Evolutionary conservation across 208 protist species (phyloP).

Genomic region (Strigomonas culicis): DNA sequence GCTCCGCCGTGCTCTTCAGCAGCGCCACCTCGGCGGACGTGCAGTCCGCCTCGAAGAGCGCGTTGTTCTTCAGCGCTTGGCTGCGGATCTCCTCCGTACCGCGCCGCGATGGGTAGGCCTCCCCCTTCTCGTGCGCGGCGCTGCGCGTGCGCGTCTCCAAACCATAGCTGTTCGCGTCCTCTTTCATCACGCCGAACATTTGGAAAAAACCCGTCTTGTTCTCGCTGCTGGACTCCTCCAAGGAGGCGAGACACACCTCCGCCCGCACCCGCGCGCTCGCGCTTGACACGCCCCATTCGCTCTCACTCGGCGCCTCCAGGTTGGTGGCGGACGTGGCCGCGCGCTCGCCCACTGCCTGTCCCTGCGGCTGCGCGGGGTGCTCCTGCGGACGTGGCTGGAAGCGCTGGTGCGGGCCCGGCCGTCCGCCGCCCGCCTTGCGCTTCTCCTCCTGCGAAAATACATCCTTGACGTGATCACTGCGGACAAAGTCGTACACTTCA

Average conservation of each 20-base stretch:
- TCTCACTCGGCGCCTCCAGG: too few species aligned
- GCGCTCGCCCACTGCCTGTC: too few species aligned
- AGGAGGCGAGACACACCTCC: not conserved
- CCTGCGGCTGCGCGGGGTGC: too few species aligned
- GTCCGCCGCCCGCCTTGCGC: not conserved
- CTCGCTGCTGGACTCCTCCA: not conserved
- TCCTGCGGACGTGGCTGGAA: not conserved
- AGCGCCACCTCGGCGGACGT: not conserved
- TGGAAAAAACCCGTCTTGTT: not conserved
- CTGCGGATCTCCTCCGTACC: not conserved
- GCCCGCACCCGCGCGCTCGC: not conserved
- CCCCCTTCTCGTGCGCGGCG: not conserved
- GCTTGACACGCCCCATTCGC: not conserved
- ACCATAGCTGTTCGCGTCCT: not conserved
- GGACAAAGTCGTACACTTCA: slow-evolving; percentile 40
- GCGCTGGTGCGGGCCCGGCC: not conserved
- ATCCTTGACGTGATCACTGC: not conserved
- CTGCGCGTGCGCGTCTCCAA: not conserved
- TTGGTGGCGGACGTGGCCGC: too few species aligned
- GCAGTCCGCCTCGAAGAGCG: not conserved
- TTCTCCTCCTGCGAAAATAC: not conserved
- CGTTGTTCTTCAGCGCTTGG: not conserved
- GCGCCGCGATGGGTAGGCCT: not conserved
- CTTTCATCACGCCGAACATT: not conserved
- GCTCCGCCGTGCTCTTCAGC: not conserved